Conservation (phyloP, 1,284 basidiomycete genomes). For the Cystobasidium slooffiae region DNA sequence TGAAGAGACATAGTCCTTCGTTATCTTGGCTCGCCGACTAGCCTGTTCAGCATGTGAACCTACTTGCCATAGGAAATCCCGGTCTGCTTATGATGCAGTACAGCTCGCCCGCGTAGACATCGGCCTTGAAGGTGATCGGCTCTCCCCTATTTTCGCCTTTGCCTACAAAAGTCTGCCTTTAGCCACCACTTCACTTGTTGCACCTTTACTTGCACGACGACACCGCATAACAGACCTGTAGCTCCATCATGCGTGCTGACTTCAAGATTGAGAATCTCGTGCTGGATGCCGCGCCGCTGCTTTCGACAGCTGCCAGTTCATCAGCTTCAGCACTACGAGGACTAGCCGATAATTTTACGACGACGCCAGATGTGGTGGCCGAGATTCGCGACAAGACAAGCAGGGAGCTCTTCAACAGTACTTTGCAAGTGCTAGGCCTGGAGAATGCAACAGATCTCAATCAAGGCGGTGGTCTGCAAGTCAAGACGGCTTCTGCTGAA, state of each 20-base stretch:
- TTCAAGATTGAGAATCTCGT: slow-evolving; percentile 62
- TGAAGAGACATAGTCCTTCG: too few relatives aligned
- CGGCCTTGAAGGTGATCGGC: neutral
- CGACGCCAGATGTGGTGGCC: slow-evolving; percentile 83
- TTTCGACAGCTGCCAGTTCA: slow-evolving; percentile 61
- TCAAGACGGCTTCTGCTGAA: slow-evolving; percentile 72
- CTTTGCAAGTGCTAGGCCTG: slow-evolving; percentile 61
- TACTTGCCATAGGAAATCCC: too few relatives aligned
- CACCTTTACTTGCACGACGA: neutral
- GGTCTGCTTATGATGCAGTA: neutral
- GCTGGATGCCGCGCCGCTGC: slow-evolving; percentile 87
- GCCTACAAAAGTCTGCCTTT: slow-evolving; percentile 17
- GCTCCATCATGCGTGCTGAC: slow-evolving; percentile 22
- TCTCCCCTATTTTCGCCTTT: neutral
- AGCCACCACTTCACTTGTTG: neutral
- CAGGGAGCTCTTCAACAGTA: slow-evolving; percentile 76
- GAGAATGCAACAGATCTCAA: slow-evolving; percentile 71
- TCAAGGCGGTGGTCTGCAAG: slow-evolving; percentile 56
- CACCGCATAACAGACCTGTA: neutral
- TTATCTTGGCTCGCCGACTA: too few relatives aligned
- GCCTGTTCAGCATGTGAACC: too few relatives aligned
- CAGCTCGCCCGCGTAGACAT: neutral
- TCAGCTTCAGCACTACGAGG: slow-evolving; percentile 73
- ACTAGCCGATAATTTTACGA: slow-evolving; percentile 78
- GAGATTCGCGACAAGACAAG: slow-evolving; percentile 87